Percentiles rank a stretch among this genome's conserved stretches.
Evolutionary conservation across 345 rosid genomes (phyloP).

Genomic region (Tarenaya hassleriana): DNA sequence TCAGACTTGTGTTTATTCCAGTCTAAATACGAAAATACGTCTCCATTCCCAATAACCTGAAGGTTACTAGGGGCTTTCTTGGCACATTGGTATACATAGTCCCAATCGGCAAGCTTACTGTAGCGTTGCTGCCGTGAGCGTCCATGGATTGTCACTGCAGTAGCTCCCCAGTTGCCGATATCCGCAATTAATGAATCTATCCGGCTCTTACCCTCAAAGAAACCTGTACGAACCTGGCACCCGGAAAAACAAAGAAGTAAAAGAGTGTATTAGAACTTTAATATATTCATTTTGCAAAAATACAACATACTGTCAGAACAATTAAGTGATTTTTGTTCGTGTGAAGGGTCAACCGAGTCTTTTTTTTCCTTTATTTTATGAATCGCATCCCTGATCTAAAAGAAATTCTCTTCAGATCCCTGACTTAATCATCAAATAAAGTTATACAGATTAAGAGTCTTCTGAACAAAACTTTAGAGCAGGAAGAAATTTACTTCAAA

Average conservation of each 20-base stretch:
- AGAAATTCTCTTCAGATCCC: too few species aligned
- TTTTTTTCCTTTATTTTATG: too few species aligned
- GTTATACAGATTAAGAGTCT: too few species aligned
- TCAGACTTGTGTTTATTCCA: conserved; percentile 75
- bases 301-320: too few species aligned
- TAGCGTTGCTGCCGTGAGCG: conserved; percentile 92
- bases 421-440: too few species aligned
- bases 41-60: conserved; percentile 88
- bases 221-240: conserved; percentile 79
- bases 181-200: conserved; percentile 70
- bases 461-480: too few species aligned
- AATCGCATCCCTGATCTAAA: too few species aligned
- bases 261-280: neutral
- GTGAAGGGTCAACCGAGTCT: too few species aligned
- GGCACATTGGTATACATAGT: conserved; percentile 67
- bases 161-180: conserved; percentile 77
- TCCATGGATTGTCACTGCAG: conserved; percentile 86
- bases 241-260: conserved; percentile 6
- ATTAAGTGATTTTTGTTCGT: too few species aligned
- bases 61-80: conserved; percentile 49
- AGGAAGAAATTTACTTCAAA: too few species aligned
- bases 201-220: conserved; percentile 72
- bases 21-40: conserved; percentile 66
- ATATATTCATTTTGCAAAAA: too few species aligned
- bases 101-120: conserved; percentile 92